Evolutionary conservation across 2,329 filamentous ascomycete genomes (phyloP), one percentile per base, ranked within the genome.

Genomic region (Tolypocladium amazonense): DNA sequence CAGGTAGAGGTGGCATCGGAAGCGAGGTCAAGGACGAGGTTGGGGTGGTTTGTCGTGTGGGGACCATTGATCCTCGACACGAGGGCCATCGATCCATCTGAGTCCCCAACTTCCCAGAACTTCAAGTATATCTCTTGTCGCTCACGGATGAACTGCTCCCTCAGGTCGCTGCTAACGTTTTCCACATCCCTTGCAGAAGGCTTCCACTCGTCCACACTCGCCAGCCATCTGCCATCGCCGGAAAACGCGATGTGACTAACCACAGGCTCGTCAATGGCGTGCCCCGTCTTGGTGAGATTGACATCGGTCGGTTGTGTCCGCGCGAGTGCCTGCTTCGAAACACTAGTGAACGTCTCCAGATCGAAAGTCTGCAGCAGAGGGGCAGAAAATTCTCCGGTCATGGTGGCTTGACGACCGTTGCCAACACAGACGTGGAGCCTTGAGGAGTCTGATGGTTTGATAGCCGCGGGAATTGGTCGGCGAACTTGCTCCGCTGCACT

Each of bases 151-250:
- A 83, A 79, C 57, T 75, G 79, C 64, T 74, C 76, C 62, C 69
- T 72, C 61, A 67, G 66, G 25, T 75, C 73, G 35, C 65, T 62
- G 37, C 65, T 67, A 1, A 74, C 66, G 53, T 69, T 81, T 45
- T 83, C 80, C 18, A 89, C 74, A 68, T 97, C 92, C 61, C 82
- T 78, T 15, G 77, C 75, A 12, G 89, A 85, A 1, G 92, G 92
- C 57, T 82, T 81, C 94, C 94, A 99, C 68, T 92, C 89, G 70
- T 99, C 94, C 1, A 96, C 83, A 1, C 91, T 97, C 5, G 89
- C 92, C 60, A 99, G 81, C 92, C 93, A 97, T 64, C 85, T 81
- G 23, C 93, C 93, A 69, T 97, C 88, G 56, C 82, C 77, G 52
- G 89, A 93, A 65, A 94, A 85, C 52, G 87, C 83, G 57, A 97